These are phyloP conservation scores for Hypoxylon sp. DNA, from an alignment of 2,329 filamentous ascomycete genomes.

Conservation along the genomic window DNA sequence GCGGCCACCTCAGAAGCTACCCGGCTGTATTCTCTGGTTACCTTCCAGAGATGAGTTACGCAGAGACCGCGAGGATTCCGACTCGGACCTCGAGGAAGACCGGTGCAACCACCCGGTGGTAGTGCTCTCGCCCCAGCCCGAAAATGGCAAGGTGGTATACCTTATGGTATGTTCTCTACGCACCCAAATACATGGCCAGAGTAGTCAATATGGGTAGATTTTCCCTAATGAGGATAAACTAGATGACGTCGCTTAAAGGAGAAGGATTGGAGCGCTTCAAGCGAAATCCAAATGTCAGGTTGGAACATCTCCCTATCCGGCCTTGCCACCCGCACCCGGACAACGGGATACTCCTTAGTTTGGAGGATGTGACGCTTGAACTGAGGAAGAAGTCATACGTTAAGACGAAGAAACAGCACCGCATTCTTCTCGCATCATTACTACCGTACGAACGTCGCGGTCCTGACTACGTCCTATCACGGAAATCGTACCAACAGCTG, in stretches of 20 bases:
- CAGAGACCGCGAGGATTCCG: slow-evolving; percentile 6
- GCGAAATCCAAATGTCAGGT: slow-evolving; percentile 20
- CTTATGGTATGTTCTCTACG: slow-evolving; percentile 41
- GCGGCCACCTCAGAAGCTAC: slow-evolving; percentile 26
- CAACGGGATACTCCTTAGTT: slow-evolving; percentile 43
- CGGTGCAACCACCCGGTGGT: slow-evolving; percentile 48
- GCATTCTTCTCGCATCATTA: slow-evolving; percentile 30
- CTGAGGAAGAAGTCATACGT: slow-evolving; percentile 46
- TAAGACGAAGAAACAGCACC: slow-evolving; percentile 30
- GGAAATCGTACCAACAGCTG: slow-evolving; percentile 43
- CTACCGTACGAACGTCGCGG: slow-evolving; percentile 35
- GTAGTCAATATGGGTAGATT: not conserved
- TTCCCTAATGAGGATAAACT: slow-evolving; percentile 9
- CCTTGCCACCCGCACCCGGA: slow-evolving; percentile 45
- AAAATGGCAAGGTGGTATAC: slow-evolving; percentile 43
- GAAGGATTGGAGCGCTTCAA: slow-evolving; percentile 27
- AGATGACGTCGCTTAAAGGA: slow-evolving; percentile 48
- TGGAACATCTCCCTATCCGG: slow-evolving; percentile 44
- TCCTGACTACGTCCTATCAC: slow-evolving; percentile 38
- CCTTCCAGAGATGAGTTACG: slow-evolving; percentile 28
- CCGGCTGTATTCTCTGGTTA: slow-evolving; percentile 47
- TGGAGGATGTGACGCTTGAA: slow-evolving; percentile 28
- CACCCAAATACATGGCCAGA: not conserved
- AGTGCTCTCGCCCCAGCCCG: slow-evolving; percentile 43
- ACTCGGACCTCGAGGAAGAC: slow-evolving; percentile 37